Evolutionary conservation across 495 filamentous ascomycete genomes (phyloP), one percentile per base, ranked within the genome.

Genomic region (Collariella sp.): DNA sequence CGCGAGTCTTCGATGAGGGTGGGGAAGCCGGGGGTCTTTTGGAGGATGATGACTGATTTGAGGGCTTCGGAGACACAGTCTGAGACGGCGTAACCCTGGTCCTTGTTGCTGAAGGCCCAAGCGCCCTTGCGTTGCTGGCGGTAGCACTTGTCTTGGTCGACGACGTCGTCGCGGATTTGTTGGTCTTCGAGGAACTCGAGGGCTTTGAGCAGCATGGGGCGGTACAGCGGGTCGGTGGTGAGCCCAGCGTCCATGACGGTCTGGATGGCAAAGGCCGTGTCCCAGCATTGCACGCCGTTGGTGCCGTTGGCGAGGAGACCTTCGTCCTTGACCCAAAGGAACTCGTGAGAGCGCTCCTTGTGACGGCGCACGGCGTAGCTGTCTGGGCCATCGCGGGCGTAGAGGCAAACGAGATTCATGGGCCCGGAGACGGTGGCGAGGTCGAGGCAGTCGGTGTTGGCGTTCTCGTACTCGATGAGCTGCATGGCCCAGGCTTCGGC

Each of bases 281-380:
- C 93, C 93, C 93, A 98, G 40, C 82, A 85, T 70, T 98, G 93
- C 13, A 96, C 89, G 15, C 93, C 93, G 62, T 98, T 96, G 33
- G 93, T 98, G 33, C 93, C 93, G 66, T 96, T 96, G 68, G 84
- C 83, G 18, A 96, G 75, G 87, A 98, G 89, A 23, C 93, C 93
- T 67, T 96, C 93, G 38, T 79, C 56, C 38, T 91, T 95, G 52
- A 97, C 74, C 94, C 94, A 98, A 55, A 97, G 73, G 55, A 86
- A 93, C 58, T 98, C 94, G 36, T 86, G 72, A 20, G 93, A 66
- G 15, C 88, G 80, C 58, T 97, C 87, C 7, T 82, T 74, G 65
- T 96, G 94, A 20, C 84, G 79, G 38, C 79, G 77, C 22, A 96
- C 86, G 0, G 85, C 83, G 54, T 84, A 78, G 4, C 87, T 79